Evolutionary conservation across 495 filamentous ascomycete genomes (phyloP), one percentile per base, ranked within the genome.

Genomic region (Penicillium desertorum): DNA sequence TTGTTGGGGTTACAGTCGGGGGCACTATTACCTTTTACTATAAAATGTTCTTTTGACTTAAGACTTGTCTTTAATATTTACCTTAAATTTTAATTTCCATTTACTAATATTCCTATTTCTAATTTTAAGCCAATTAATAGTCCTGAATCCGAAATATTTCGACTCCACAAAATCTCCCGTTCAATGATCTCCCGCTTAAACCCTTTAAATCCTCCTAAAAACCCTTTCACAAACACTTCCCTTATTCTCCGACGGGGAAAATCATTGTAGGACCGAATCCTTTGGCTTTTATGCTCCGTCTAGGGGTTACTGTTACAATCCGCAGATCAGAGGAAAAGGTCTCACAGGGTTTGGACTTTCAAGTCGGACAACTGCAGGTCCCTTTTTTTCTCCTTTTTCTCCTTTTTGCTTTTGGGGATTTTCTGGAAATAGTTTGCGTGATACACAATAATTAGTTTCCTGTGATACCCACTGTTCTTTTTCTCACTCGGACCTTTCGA

Each of bases 261-360:
- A 30, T 44, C 45, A 25, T 51, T 50, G 19, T 53, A 59, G 51
- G 54, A 61, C 58, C 50, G 22, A 45, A 34, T 60, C 56, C 56
- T 57, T 25, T 25, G 23, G 5, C 23, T 25, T 43, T 65, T 65
- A 68, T 68, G 48, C 62, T 63, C 62, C 65, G 65, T 61, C 41
- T 53, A 59, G 58, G 65, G 65, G 62, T 68, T 68, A 68, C 65
- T 49, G 62, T 68, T 68, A 55, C 63, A 68, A 42, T 64, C 36
- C 36, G 57, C 44, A 47, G 59, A 57, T 62, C 52, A 53, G 37
- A 41, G 44, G 29, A 6, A 52, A 48, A 58, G 46, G 62, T 65
- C 64, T 63, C 62, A 68, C 57, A 53, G 47, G 45, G 51, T 52
- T 36, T 43, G 47, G 30, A 34, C 30, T 11, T 30, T 30, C 27